Evolutionary conservation across 1,284 basidiomycete species (phyloP), one percentile per base, ranked within the genome.

Genomic region (Agroathelia rolfsii): DNA sequence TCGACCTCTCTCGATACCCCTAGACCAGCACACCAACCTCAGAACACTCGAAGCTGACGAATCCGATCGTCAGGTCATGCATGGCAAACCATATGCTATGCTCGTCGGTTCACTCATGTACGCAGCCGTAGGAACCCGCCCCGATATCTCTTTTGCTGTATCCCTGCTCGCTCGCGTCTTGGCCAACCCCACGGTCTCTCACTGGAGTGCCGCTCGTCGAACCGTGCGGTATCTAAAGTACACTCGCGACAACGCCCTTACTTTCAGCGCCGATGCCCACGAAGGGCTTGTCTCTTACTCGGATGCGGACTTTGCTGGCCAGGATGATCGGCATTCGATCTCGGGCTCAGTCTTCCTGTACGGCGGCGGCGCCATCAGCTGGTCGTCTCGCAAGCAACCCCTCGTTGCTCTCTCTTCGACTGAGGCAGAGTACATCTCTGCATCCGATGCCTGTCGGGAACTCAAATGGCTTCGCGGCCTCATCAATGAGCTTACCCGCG

Each of bases 341-440:
- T 52, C 47, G 3, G 56, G 56, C 1, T 58, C 48, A 35, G 42
- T 44, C n/a, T 52, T 51, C 37, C 36, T 48, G 3, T 34, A 52
- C 10, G 46, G 43, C 17, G 44, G 41, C 25, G 52, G 50, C 5
- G 43, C 47, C 6, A 36, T 57, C 24, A 36, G 43, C 10, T 56
- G 54, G 56, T 25, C 28, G 7, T 44, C 50, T 2, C 47, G 52
- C 23, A 48, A 47, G 28, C 58, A 61, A 38, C 28, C 35, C 5
- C 45, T 45, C 17, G 44, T 56, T n/a, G 43, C 53, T 3, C 38
- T 45, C 2, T 57, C 51, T 0, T 43, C 39, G 4, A 52, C 41
- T 1, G 52, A 57, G 33, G 41, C 56, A 3, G 53, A 58, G 26
- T 50, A 49, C 29, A 31, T 41, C 15, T 39, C 40, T n/a, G 21